Evolutionary conservation across 768 basidiomycete species (phyloP), one percentile per base, ranked within the genome.

Genomic region (Hemileccinum rubropunctum): DNA sequence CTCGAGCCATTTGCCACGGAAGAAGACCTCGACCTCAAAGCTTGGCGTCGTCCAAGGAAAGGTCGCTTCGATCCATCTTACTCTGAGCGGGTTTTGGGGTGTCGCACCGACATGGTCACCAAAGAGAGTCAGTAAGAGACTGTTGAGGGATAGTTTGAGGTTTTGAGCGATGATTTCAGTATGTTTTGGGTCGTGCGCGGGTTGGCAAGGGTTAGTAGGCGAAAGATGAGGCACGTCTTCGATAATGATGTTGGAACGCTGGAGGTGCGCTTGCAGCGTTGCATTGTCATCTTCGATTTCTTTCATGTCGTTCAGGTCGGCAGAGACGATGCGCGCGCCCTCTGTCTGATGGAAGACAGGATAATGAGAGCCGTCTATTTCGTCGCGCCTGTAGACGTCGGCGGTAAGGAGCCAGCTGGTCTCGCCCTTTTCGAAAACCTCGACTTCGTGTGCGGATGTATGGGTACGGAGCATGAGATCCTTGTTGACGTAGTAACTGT

Each of bases 311-410:
- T 72, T 61, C 35, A 76, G 61, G 54, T 86, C 74, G 20, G 81
- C 77, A 30, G 77, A 69, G 65, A 93, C 91, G 48, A 98, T 83
- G 28, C 83, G 74, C 12, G 94, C 92, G 27, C 95, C 97, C 65
- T 99, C 97, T 72, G 97, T 91, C 71, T 99, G 97, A 70, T 99
- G 97, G 65, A 99, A 99, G 33, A 97, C 91, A 6, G 97, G 97
- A 67, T 98, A 97, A 65, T 99, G 97, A 9, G 88, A 90, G 12
- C 82, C 79, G 72, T 99, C 97, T 54, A 99, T 98, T 71, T 98
- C 97, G 78, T 99, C 97, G 60, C 97, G 83, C 43, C 97, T 74
- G 70, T 98, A 99, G 45, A 99, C 97, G 73, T 99, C 97, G 27
- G 97, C 94, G 9, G 93, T 89, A 20, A 98, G 76, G 28, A 99